Evolutionary conservation across 441 rosid species (phyloP), one percentile per base, ranked within the genome.

Genomic region (Pelargonium citronellum): DNA sequence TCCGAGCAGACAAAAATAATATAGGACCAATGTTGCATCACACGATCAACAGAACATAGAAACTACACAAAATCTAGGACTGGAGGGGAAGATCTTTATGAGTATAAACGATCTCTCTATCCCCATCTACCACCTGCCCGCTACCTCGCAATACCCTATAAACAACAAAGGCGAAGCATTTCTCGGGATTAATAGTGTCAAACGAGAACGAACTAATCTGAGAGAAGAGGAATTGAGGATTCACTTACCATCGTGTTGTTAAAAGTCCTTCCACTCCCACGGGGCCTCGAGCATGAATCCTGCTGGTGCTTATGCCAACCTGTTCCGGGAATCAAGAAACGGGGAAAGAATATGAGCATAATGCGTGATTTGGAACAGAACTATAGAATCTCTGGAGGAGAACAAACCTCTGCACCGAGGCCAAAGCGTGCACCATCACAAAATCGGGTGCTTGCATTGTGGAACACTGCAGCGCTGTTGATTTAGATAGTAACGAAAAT

Each of bases 101-200:
- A 58, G 69, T 72, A 66, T 77, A 84, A 43, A 27, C n/a, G 7
- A 83, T 80, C 37, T 82, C 82, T 43, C 72, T 74, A 68, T 83
- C 85, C 7, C 83, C 83, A 74, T 81, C 73, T 22, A 83, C 87
- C 65, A 78, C 85, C 58, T 83, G 87, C 43, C 87, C 87, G 11
- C 67, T 79, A n/a, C 85, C 87, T 77, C 74, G 67, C 69, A 83
- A 71, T 46, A 79, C 71, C 87, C 87, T 61, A 4, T 20, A 7
- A 20, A 24, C 64, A 60, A 19, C 3, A 19, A 0, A 37, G 7
- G 1, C 24, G 15, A 16, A 1, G 20, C 12, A 66, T 1, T 41
- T 7, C 57, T 7, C 13, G 3, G 24, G 24, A 22, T 22, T 22
- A 22, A 22, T 22, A 22, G 0, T 22, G 24, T 22, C 24, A 22